Evolutionary conservation across 805 yeast genomes (phyloP).

Genomic region (Hanseniaspora lachancei): DNA sequence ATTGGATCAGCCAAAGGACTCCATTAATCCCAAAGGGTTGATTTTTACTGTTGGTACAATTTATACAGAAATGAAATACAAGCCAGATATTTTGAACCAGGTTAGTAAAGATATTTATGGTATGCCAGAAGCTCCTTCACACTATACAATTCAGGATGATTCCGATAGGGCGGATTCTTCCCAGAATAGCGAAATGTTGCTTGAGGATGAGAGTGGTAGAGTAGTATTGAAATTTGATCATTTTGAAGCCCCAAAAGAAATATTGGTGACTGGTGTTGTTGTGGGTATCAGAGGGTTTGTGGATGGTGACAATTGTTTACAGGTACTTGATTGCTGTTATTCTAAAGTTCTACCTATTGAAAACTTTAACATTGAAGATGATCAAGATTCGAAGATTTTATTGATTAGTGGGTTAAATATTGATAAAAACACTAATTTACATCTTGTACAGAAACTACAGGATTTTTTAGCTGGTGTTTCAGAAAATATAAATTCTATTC

Average conservation of each 20-base stretch:
- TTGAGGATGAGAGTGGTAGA: conserved; percentile 91
- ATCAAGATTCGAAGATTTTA: conserved; percentile 40
- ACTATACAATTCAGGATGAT: conserved; percentile 28
- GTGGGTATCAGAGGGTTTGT: conserved; percentile 82
- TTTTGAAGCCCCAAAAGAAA: conserved; percentile 38
- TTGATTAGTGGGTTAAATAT: conserved; percentile 66
- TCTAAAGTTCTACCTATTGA: conserved; percentile 52
- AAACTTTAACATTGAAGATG: conserved; percentile 17
- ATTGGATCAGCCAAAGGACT: background rate
- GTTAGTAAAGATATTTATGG: conserved; percentile 44
- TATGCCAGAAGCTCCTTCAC: conserved; percentile 30
- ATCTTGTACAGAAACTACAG: conserved; percentile 43
- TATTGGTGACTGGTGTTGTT: conserved; percentile 79
- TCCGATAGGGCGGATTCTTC: conserved; percentile 30
- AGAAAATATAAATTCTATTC: conserved; percentile 63
- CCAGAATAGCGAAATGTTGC: conserved; percentile 45
- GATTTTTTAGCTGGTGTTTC: conserved; percentile 65
- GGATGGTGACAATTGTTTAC: conserved; percentile 67
- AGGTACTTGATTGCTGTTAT: conserved; percentile 63
- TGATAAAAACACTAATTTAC: conserved; percentile 32
- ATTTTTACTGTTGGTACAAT: conserved; percentile 83
- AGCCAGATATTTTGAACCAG: conserved; percentile 74
- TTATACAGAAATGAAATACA: conserved; percentile 68
- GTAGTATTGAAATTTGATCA: conserved; percentile 55
- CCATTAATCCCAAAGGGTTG: conserved; percentile 26